Evolutionary conservation across 495 filamentous ascomycete species (phyloP).

Genomic region (Apiosordaria backusii): DNA sequence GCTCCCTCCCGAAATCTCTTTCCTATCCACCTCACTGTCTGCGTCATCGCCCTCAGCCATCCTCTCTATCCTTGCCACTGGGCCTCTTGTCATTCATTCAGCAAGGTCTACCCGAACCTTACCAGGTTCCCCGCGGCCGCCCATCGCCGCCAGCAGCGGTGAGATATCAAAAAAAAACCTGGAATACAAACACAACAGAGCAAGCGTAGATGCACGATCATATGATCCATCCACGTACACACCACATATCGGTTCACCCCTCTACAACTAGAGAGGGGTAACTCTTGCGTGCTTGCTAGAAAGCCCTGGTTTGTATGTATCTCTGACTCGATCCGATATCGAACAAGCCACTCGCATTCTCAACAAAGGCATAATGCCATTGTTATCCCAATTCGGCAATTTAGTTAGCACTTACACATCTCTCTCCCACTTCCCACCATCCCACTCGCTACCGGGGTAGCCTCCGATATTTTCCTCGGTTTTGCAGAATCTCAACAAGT

Average conservation of each 20-base stretch:
- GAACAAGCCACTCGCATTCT: too few relatives aligned
- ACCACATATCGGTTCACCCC: background rate
- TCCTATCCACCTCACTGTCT: background rate
- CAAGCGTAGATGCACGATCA: too few relatives aligned
- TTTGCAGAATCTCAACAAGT: background rate
- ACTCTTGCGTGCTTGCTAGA: background rate
- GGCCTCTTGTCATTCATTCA: background rate
- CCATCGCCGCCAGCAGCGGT: background rate
- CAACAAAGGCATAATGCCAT: background rate
- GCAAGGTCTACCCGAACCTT: too few relatives aligned
- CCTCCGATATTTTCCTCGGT: background rate
- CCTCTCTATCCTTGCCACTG: background rate
- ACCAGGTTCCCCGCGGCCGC: background rate
- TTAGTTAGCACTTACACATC: background rate
- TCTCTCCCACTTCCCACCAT: background rate
- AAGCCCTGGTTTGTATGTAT: background rate
- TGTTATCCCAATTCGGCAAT: background rate
- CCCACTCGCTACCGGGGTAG: background rate
- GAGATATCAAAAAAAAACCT: background rate
- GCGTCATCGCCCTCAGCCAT: background rate
- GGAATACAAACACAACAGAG: background rate
- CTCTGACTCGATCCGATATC: background rate
- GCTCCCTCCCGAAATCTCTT: background rate
- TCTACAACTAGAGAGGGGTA: background rate
- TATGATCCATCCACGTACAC: background rate